Percentiles rank a stretch among this genome's conserved stretches.
These are phyloP conservation scores for Fusarium nelsonii DNA, from an alignment of 2,329 filamentous ascomycete species.

Conservation along the genomic window DNA sequence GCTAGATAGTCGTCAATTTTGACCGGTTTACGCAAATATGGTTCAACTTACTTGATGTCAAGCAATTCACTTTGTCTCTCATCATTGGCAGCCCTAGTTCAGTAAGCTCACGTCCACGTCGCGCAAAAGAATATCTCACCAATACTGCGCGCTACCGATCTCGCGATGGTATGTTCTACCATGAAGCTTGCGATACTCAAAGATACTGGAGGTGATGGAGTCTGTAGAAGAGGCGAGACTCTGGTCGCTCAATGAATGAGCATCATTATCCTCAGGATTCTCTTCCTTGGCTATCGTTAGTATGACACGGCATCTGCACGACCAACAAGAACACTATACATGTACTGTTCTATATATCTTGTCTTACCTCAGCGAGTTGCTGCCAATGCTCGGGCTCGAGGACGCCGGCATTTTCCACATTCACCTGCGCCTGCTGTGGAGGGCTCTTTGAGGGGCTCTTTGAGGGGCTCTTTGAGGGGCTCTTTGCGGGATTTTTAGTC, in stretches of 20 bases:
- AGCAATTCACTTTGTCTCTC: constrained; percentile 18
- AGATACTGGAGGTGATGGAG: constrained; percentile 16
- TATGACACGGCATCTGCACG: neutral
- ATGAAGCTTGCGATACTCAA: constrained; percentile 24
- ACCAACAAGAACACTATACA: neutral
- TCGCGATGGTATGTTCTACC: constrained; percentile 23
- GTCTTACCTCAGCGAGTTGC: constrained; percentile 18
- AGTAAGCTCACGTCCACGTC: neutral
- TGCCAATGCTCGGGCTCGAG: constrained; percentile 22
- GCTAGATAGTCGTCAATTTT: neutral
- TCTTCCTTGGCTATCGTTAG: neutral
- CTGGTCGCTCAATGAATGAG: constrained; percentile 7
- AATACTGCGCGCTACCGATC: constrained; percentile 21
- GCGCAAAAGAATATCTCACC: neutral
- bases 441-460: constrained; percentile 3
- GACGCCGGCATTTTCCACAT: neutral
- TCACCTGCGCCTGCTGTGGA: neutral
- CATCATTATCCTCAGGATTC: neutral
- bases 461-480: neutral
- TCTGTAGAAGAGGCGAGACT: constrained; percentile 15
- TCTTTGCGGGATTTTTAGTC: constrained; percentile 15
- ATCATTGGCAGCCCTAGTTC: constrained; percentile 7
- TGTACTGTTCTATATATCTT: neutral
- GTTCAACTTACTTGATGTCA: constrained; percentile 8
- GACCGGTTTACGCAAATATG: accelerated